A percentile compares a stretch with the other conserved stretches of the same genome.
phyloP scores from a whole-genome alignment of 768 basidiomycete species.

The Ramaria sp. region DNA sequence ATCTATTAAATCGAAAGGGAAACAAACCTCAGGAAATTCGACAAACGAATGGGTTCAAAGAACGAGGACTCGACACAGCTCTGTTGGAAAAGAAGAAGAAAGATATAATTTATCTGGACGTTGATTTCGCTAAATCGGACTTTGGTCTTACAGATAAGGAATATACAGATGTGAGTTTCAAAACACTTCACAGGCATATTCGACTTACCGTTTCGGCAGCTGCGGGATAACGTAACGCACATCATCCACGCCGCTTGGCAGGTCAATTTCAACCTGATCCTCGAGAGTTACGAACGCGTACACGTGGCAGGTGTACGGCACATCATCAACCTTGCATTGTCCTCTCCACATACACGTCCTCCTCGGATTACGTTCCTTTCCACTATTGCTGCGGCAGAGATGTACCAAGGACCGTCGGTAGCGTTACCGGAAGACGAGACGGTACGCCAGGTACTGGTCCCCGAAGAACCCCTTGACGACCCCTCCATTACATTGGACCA shows the following conservation, averaged over 20 bases:
- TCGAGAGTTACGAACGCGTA: conserved; percentile 10
- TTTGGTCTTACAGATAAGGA: not conserved
- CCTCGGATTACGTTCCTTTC: not conserved
- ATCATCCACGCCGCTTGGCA: conserved; percentile 11
- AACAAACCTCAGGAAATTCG: not conserved
- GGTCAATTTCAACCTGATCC: conserved; percentile 7
- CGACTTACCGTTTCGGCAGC: not conserved
- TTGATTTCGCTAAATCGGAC: not conserved
- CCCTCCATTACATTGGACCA: conserved; percentile 24
- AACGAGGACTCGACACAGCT: not conserved
- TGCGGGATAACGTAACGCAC: conserved; percentile 6
- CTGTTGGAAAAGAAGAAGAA: not conserved
- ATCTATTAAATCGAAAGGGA: not conserved
- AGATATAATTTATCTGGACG: not conserved
- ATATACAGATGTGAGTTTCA: too few species aligned
- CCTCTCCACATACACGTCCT: conserved; percentile 1
- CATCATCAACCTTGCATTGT: conserved; percentile 8
- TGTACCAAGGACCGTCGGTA: not conserved
- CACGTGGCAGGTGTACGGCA: conserved; percentile 12
- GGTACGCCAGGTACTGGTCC: conserved; percentile 3
- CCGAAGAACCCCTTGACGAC: conserved; percentile 24
- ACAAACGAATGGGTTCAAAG: not conserved
- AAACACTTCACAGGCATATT: too few species aligned
- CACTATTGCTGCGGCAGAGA: not conserved
- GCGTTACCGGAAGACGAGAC: too few species aligned